Evolutionary conservation across 495 filamentous ascomycete species (phyloP), one percentile per base, ranked within the genome.

Genomic region (Trichoderma reesei): DNA sequence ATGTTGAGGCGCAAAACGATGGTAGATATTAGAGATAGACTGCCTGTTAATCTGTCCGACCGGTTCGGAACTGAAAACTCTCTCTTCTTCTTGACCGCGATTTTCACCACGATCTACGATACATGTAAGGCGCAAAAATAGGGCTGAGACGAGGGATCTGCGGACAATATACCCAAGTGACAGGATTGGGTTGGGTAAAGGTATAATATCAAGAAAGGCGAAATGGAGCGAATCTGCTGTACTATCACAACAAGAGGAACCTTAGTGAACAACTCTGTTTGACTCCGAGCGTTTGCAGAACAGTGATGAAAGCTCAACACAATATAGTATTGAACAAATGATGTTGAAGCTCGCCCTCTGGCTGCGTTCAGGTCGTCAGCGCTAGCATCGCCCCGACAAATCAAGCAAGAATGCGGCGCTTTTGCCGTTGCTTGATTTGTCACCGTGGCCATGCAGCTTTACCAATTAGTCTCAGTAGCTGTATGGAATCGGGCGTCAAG

Each of bases 1-100:
- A 67, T 44, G 59, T 72, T 42, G 70, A 72, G 59, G 46, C 68
- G 20, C 70, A 70, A 38, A 66, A 64, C 44, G 65, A 46, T 67
- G 65, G 67, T 44, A 64, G 72, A 69, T 74, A 74, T 65, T 74
- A 70, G 42, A 56, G 31, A 11, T 34, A 56, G 51, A 14, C 51
- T 33, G 18, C 51, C 31, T 56, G 9, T n/a, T 56, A 48, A 48
- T 56, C 10, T 36, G 20, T 56, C 51, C 51, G 51, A 33, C 51
- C 16, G 51, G 51, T 16, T 56, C 51, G 51, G 51, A 56, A 56
- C 31, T 33, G 34, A 34, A 56, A 31, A 6, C n/a, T 5, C 20
- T 56, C 13, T 33, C 2, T 33, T n/a, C 51, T 33, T 33, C 10
- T 36, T 16, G 3, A 48, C 44, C 18, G 6, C 16, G 16, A 48